Base-by-base conservation (phyloP, 2,329 filamentous ascomycete species). In the Magnaporthiopsis incrustans region DNA sequence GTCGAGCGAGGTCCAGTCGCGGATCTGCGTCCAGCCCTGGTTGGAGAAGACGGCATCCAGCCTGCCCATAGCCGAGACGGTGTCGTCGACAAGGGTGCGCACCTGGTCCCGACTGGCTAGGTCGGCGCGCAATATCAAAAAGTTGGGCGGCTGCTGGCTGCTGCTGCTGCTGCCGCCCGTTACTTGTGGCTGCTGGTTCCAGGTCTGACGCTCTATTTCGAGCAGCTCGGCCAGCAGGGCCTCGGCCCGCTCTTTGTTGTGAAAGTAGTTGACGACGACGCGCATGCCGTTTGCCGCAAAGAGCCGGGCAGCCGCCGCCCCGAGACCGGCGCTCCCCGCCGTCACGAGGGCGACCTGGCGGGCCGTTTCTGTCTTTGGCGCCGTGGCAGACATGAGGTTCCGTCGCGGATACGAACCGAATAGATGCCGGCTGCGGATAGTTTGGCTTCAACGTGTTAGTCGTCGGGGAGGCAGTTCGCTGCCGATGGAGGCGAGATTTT, bases 41-140 rank as follows among this genome's bases (percentile, higher is more conserved):
- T 95, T 95, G 2, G 88, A 89, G 70, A 94, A 85, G 59, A 95
- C 79, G 57, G 92, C 81, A 75, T 95, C 90, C n/a, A 95, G 74
- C 1, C 87, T 85, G 5, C 88, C 89, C 67, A 91, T 79, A n/a
- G 74, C 75, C 32, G 81, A 75, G 60, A 87, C 79, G 1, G 85
- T 82, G 59, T 87, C 81, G 25, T 81, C 75, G 1, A 93, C 84
- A 0, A 88, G 79, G 0, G 78, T 77, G 61, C 78, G 74, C 67
- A 90, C 85, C 32, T 89, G 88, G 1, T 77, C 73, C 44, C 84
- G 81, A 7, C 79, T 77, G 22, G 83, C 85, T 59, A 90, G 81
- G 73, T 94, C 89, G 70, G 86, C 90, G 71, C 87, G 81, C 67
- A 93, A 75, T 8, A 83, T 75, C 26, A 81, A 70, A 60, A 84